Percentiles rank a stretch among this genome's conserved stretches.
These are phyloP conservation scores for Rhinocladiella similis DNA, from an alignment of 2,329 filamentous ascomycete species.

Conservation along the genomic window DNA sequence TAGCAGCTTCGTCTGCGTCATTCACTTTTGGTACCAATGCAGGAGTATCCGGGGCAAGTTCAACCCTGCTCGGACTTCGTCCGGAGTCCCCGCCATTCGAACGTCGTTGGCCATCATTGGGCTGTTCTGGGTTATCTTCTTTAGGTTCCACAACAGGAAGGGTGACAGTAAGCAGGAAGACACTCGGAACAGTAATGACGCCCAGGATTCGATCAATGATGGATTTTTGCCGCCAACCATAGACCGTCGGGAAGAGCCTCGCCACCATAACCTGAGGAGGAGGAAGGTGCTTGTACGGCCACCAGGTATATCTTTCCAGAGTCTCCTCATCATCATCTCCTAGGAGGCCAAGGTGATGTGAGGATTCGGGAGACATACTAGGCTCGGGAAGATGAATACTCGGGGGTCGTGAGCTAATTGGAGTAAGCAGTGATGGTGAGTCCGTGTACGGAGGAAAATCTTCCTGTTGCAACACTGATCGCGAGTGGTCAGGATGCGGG, in stretches of 20 bases:
- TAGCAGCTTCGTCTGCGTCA: conserved; percentile 6
- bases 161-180: conserved; percentile 86
- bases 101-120: conserved; percentile 3
- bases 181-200: conserved; percentile 80
- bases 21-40: conserved; percentile 26
- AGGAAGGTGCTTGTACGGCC: conserved; percentile 75
- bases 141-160: conserved; percentile 83
- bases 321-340: conserved; percentile 41
- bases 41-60: conserved; percentile 41
- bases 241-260: conserved; percentile 84
- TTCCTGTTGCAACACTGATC: conserved; percentile 45
- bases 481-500: conserved; percentile 23
- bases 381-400: conserved; percentile 60
- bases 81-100: not conserved
- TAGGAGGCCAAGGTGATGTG: conserved; percentile 33
- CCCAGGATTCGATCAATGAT: conserved; percentile 82
- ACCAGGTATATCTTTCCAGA: conserved; percentile 63
- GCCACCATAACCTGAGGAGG: conserved; percentile 68
- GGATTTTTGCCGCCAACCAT: conserved; percentile 77
- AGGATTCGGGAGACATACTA: conserved; percentile 49
- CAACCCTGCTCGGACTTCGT: conserved; percentile 31
- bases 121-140: conserved; percentile 46
- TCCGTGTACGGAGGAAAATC: conserved; percentile 72
- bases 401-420: conserved; percentile 49
- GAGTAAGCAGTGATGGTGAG: conserved; percentile 47